These are phyloP conservation scores for Aspergillus homomorphus DNA, from an alignment of 495 filamentous ascomycete genomes.

Conservation along the genomic window DNA sequence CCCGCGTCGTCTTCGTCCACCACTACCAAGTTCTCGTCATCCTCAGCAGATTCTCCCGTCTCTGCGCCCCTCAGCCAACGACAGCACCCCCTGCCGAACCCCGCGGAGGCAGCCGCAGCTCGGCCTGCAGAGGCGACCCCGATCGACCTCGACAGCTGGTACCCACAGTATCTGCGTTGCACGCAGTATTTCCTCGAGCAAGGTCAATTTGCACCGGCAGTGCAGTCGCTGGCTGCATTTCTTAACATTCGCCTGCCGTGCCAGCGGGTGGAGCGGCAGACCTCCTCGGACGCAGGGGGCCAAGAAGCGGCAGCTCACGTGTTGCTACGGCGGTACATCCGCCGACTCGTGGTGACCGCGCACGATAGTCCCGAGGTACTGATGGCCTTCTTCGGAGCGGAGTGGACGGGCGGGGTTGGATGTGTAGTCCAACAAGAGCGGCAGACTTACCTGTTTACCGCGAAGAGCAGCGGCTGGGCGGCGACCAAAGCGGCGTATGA, in stretches of 20 bases:
- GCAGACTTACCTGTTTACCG: slow-evolving; percentile 88
- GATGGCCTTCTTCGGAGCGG: slow-evolving; percentile 84
- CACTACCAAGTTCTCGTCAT: neutral
- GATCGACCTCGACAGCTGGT: slow-evolving; percentile 81
- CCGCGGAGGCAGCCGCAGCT: slow-evolving; percentile 10
- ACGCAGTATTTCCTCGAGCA: slow-evolving; percentile 83
- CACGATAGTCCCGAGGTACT: slow-evolving; percentile 75
- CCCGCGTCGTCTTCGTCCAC: neutral
- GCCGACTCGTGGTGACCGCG: slow-evolving; percentile 85
- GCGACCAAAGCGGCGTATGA: slow-evolving; percentile 85
- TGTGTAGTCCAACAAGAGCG: slow-evolving; percentile 81
- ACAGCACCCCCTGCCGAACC: neutral
- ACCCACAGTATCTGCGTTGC: slow-evolving; percentile 82
- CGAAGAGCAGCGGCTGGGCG: slow-evolving; percentile 90
- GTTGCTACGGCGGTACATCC: slow-evolving; percentile 79
- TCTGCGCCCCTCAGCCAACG: neutral
- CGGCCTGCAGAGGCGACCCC: slow-evolving; percentile 35
- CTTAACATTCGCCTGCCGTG: slow-evolving; percentile 70
- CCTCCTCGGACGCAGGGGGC: slow-evolving; percentile 7
- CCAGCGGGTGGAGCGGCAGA: slow-evolving; percentile 22
- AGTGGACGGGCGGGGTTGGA: slow-evolving; percentile 75
- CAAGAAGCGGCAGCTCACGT: slow-evolving; percentile 43
- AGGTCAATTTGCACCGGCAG: slow-evolving; percentile 69
- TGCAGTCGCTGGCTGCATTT: slow-evolving; percentile 89
- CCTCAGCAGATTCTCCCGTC: slow-evolving; percentile 8